These are phyloP conservation scores for Leishmania aethiopica DNA, from an alignment of 208 protist species.

Conservation along the genomic window DNA sequence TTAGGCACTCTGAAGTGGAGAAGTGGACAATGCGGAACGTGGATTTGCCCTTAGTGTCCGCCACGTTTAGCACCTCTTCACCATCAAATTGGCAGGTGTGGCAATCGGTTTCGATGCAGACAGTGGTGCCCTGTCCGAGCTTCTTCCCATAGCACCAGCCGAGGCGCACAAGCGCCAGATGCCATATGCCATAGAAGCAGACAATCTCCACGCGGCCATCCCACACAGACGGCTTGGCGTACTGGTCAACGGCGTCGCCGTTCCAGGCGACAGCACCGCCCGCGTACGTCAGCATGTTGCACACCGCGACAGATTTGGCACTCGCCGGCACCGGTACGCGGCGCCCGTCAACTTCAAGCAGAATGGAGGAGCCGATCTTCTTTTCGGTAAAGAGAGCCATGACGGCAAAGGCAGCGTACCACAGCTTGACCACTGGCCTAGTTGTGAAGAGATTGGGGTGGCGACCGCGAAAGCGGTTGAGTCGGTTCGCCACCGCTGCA, in stretches of 20 bases:
- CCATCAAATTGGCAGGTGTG: slow-evolving; percentile 60
- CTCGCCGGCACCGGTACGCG: slow-evolving; percentile 31
- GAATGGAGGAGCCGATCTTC: slow-evolving; percentile 13
- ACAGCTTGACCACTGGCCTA: slow-evolving; percentile 57
- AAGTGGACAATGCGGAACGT: slow-evolving; percentile 16
- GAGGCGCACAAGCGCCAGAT: slow-evolving; percentile 46
- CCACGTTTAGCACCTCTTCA: slow-evolving; percentile 29
- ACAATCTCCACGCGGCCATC: slow-evolving; percentile 55
- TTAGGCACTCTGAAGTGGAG: slow-evolving; percentile 16
- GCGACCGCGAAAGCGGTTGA: slow-evolving; percentile 41
- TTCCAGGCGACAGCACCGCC: slow-evolving; percentile 59
- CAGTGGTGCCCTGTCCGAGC: slow-evolving; percentile 46
- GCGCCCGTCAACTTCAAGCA: slow-evolving; percentile 39
- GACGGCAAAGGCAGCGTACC: slow-evolving; percentile 61
- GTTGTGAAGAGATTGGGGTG: slow-evolving; percentile 45
- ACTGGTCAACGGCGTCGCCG: slow-evolving; percentile 15
- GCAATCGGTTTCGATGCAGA: slow-evolving; percentile 29
- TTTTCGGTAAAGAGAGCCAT: slow-evolving; percentile 38
- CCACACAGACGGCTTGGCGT: slow-evolving; percentile 30
- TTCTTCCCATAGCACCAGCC: slow-evolving; percentile 52
- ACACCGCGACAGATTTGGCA: slow-evolving; percentile 58
- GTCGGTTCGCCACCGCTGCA: slow-evolving; percentile 40
- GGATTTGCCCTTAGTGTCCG: background rate
- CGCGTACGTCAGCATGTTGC: slow-evolving; percentile 64
- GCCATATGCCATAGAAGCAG: slow-evolving; percentile 59